These are phyloP conservation scores for Medicago ruthenica DNA, from an alignment of 306 rosid genomes.

Conservation along the genomic window DNA sequence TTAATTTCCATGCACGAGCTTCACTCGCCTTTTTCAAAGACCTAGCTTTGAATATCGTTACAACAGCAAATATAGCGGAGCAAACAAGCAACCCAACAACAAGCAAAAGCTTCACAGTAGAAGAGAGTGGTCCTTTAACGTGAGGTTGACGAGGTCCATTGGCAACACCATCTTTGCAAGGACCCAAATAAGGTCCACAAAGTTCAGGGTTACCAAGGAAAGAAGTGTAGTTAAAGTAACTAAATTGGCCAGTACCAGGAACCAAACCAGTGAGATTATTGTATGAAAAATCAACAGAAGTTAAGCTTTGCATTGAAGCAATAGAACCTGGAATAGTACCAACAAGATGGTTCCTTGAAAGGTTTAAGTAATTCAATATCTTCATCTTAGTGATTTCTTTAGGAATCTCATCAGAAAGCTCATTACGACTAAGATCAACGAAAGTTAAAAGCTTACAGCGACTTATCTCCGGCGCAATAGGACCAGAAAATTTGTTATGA, in stretches of 20 bases:
- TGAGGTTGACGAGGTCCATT: slow-evolving; percentile 66
- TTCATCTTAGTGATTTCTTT: slow-evolving; percentile 76
- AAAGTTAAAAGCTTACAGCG: slow-evolving; percentile 81
- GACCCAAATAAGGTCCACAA: slow-evolving; percentile 96
- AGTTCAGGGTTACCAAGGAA: slow-evolving; percentile 81
- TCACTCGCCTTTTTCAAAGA: slow-evolving; percentile 79
- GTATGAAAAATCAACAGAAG: slow-evolving; percentile 92
- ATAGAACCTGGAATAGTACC: slow-evolving; percentile 82
- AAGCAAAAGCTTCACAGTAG: slow-evolving; percentile 73
- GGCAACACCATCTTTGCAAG: slow-evolving; percentile 75
- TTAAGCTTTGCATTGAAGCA: slow-evolving; percentile 86
- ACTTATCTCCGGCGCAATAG: slow-evolving; percentile 74
- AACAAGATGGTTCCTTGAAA: slow-evolving; percentile 78
- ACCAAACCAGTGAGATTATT: slow-evolving; percentile 95
- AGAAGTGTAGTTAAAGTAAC: slow-evolving; percentile 92
- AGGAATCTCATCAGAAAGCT: slow-evolving; percentile 78
- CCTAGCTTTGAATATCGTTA: slow-evolving; percentile 75
- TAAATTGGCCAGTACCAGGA: slow-evolving; percentile 93
- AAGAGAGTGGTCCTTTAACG: slow-evolving; percentile 68
- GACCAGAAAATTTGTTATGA: slow-evolving; percentile 73
- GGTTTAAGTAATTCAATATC: slow-evolving; percentile 83
- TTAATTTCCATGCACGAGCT: slow-evolving; percentile 77
- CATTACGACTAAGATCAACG: slow-evolving; percentile 84
- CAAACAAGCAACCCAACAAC: slow-evolving; percentile 78
- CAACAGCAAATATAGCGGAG: slow-evolving; percentile 75